phyloP scores from a whole-genome alignment of 2,329 filamentous ascomycete genomes.

The Albophoma yamanashiensis region DNA sequence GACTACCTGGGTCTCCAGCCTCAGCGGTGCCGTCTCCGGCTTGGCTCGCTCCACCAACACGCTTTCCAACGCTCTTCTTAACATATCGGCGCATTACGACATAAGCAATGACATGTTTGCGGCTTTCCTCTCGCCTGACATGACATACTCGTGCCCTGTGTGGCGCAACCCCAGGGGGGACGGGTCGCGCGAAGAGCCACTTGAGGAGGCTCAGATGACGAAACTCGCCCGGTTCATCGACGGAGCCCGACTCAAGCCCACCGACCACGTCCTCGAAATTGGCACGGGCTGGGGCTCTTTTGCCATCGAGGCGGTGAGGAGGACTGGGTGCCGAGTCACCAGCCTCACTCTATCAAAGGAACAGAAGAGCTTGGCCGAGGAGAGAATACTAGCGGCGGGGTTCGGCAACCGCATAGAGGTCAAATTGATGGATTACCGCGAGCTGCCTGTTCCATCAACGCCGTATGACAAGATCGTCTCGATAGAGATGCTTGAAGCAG shows the following conservation, averaged over 20 bases:
- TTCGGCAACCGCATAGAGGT: slow-evolving; percentile 52
- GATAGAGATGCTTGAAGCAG: slow-evolving; percentile 70
- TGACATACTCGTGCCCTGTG: slow-evolving; percentile 66
- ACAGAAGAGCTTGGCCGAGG: slow-evolving; percentile 57
- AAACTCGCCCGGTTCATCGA: slow-evolving; percentile 58
- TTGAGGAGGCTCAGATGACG: slow-evolving; percentile 56
- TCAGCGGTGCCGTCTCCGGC: slow-evolving; percentile 46
- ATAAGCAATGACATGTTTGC: slow-evolving; percentile 69
- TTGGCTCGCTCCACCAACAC: slow-evolving; percentile 48
- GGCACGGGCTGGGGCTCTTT: slow-evolving; percentile 69
- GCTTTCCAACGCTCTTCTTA: slow-evolving; percentile 47
- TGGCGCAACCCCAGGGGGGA: slow-evolving; percentile 28
- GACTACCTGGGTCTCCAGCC: slow-evolving; percentile 47
- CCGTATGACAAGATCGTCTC: slow-evolving; percentile 62
- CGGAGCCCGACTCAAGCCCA: slow-evolving; percentile 49
- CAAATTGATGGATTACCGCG: slow-evolving; percentile 57
- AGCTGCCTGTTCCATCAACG: slow-evolving; percentile 39
- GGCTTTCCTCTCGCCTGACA: slow-evolving; percentile 62
- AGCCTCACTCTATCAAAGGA: slow-evolving; percentile 57
- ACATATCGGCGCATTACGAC: slow-evolving; percentile 65
- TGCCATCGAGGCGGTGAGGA: slow-evolving; percentile 56
- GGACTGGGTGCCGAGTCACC: slow-evolving; percentile 58
- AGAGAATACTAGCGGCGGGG: slow-evolving; percentile 50
- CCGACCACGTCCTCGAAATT: slow-evolving; percentile 64
- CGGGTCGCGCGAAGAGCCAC: slow-evolving; percentile 31